Evolutionary conservation across 2,329 filamentous ascomycete species (phyloP).

Genomic region (Mycosphaerella arachidis): DNA sequence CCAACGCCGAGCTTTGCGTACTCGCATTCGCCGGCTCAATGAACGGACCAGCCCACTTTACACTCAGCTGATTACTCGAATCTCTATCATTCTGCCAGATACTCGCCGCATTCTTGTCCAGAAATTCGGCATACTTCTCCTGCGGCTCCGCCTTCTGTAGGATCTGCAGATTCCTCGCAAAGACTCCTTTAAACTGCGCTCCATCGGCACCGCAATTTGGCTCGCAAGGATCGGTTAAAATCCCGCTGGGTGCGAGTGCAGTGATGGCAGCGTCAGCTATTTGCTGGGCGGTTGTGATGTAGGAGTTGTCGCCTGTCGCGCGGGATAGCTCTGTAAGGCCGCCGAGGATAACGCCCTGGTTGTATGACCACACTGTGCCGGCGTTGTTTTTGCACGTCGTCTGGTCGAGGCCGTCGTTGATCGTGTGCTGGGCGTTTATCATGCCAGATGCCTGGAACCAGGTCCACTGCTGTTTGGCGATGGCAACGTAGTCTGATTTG

Average conservation of each 20-base stretch:
- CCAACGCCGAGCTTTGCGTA: conserved; percentile 32
- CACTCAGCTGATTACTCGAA: conserved; percentile 50
- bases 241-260: conserved; percentile 34
- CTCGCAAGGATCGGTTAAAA: conserved; percentile 39
- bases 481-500: conserved; percentile 39
- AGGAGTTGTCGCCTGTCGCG: conserved; percentile 26
- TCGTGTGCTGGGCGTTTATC: conserved; percentile 46
- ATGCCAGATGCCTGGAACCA: conserved; percentile 51
- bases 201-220: conserved; percentile 41
- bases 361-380: conserved; percentile 44
- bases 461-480: conserved; percentile 46
- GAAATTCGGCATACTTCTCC: conserved; percentile 48
- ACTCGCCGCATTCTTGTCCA: conserved; percentile 58
- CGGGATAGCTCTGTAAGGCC: conserved; percentile 52
- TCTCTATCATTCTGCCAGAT: conserved; percentile 61
- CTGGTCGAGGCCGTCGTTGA: conserved; percentile 51
- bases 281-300: conserved; percentile 33
- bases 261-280: conserved; percentile 41
- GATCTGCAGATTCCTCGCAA: conserved; percentile 59
- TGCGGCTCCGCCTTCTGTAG: conserved; percentile 52
- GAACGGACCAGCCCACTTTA: conserved; percentile 63
- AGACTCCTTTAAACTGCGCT: conserved; percentile 68
- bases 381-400: conserved; percentile 52
- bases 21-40: conserved; percentile 26
- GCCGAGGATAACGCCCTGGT: conserved; percentile 59